A percentile compares a stretch with the other conserved stretches of the same genome.
Conservation (phyloP, 2,329 filamentous ascomycete species). For the Capronia epimyces region DNA sequence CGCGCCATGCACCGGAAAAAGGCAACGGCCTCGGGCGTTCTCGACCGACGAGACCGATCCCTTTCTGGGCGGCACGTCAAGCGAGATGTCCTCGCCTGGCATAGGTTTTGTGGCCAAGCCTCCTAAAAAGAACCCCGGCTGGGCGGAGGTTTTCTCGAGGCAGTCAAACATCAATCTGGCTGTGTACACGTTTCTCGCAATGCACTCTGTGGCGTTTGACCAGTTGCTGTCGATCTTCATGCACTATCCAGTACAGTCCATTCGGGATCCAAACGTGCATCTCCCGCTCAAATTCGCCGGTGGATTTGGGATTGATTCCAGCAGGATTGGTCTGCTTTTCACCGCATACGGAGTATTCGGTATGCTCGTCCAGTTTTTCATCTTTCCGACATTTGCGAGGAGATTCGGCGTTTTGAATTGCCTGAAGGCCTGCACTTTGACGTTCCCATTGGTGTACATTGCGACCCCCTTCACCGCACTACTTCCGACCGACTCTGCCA, state of each 20-base stretch:
- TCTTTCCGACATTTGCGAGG: constrained; percentile 72
- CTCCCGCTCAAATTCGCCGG: constrained; percentile 77
- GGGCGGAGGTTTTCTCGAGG: constrained; percentile 63
- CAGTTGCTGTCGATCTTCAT: constrained; percentile 85
- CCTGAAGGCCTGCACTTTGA: constrained; percentile 60
- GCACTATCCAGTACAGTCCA: constrained; percentile 60
- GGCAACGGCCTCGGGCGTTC: constrained; percentile 18
- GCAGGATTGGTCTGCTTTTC: constrained; percentile 77
- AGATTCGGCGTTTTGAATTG: constrained; percentile 69
- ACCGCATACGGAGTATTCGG: constrained; percentile 74
- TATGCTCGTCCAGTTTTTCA: constrained; percentile 75
- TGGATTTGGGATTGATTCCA: constrained; percentile 69
- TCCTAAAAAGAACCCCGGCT: constrained; percentile 35
- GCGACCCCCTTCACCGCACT: constrained; percentile 76
- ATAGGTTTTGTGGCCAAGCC: constrained; percentile 9
- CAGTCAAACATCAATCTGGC: constrained; percentile 72
- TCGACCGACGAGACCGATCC: constrained; percentile 30
- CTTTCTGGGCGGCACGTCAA: constrained; percentile 13
- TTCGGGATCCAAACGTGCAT: constrained; percentile 50
- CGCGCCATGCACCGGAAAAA: constrained; percentile 34
- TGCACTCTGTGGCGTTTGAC: constrained; percentile 80
- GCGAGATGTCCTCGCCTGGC: constrained; percentile 21
- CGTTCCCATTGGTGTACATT: constrained; percentile 71
- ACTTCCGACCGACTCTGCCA: constrained; percentile 44
- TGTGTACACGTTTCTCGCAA: constrained; percentile 72